A percentile compares a stretch with the other conserved stretches of the same genome.
These are phyloP conservation scores for Nitzschia sp. DNA, from an alignment of 108 stramenopile genomes.

Conservation along the genomic window DNA sequence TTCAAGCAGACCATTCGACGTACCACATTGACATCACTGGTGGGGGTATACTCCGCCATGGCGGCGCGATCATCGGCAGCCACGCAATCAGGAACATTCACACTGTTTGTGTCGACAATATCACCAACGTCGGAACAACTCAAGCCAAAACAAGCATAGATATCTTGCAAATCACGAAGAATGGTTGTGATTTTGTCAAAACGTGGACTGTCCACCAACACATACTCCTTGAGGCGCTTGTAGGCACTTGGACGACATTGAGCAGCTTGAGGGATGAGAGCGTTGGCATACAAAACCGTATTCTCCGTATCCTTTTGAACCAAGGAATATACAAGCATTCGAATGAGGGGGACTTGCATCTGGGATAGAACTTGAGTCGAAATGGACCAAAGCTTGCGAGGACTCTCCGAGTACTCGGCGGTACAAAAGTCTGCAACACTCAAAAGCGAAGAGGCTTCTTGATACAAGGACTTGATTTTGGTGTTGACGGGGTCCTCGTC, in stretches of 20 bases:
- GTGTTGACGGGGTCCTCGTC: conserved; percentile 58
- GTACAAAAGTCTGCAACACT: conserved; percentile 45
- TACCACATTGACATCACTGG: conserved; percentile 46
- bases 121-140: conserved; percentile 71
- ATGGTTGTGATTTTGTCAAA: conserved; percentile 50
- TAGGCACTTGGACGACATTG: conserved; percentile 72
- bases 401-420: conserved; percentile 34
- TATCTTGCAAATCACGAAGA: conserved; percentile 51
- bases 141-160: conserved; percentile 75
- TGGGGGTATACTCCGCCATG: conserved; percentile 63
- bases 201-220: conserved; percentile 46
- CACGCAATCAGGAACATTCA: conserved; percentile 22
- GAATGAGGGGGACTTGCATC: conserved; percentile 72
- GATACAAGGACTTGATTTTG: conserved; percentile 57
- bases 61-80: conserved; percentile 30
- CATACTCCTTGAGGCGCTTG: conserved; percentile 56
- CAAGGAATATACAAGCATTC: conserved; percentile 63
- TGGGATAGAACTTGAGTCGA: conserved; percentile 54
- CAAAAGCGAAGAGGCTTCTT: conserved; percentile 42
- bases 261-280: conserved; percentile 74
- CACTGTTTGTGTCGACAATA: conserved; percentile 10
- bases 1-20: conserved; percentile 1
- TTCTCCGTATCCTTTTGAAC: conserved; percentile 35
- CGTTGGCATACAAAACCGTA: conserved; percentile 58
- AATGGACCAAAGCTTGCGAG: conserved; percentile 51